phyloP scores from a whole-genome alignment of 345 rosid genomes.

The Geranium rotundifolium region DNA sequence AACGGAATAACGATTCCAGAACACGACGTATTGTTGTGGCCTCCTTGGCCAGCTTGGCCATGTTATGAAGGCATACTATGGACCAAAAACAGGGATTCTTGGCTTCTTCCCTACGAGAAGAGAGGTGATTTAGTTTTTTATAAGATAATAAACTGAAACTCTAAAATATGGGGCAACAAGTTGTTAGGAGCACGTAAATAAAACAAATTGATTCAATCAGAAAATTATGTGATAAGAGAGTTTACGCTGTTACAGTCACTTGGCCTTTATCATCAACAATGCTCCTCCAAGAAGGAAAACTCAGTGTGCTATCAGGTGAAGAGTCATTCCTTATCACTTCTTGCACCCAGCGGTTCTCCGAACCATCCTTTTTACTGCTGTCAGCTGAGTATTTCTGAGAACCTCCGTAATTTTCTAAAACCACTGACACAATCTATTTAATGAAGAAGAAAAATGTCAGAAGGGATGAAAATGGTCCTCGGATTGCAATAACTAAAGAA shows the following conservation, averaged over 20 bases:
- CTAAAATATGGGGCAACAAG: background rate
- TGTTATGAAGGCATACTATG: slow-evolving; percentile 75
- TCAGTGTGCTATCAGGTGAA: slow-evolving; percentile 29
- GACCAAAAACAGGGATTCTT: slow-evolving; percentile 88
- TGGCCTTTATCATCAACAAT: slow-evolving; percentile 74
- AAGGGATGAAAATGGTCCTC: background rate
- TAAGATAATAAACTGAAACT: background rate
- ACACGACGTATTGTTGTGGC: slow-evolving; percentile 82
- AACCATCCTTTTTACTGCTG: slow-evolving; percentile 18
- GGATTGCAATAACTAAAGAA: background rate
- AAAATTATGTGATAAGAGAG: slow-evolving; percentile 14
- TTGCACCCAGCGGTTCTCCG: slow-evolving; percentile 56
- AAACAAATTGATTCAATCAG: background rate
- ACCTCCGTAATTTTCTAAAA: slow-evolving; percentile 69
- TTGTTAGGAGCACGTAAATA: slow-evolving; percentile 4
- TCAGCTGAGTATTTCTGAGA: slow-evolving; percentile 19
- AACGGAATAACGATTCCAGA: slow-evolving; percentile 81
- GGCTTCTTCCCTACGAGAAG: slow-evolving; percentile 53
- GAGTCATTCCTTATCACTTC: slow-evolving; percentile 66
- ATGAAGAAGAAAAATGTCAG: background rate
- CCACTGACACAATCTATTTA: slow-evolving; percentile 74
- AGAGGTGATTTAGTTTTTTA: slow-evolving; percentile 11
- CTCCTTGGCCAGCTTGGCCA: slow-evolving; percentile 92
- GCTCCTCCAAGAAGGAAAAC: slow-evolving; percentile 64
- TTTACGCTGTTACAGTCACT: slow-evolving; percentile 57